Conservation (phyloP, 2,329 filamentous ascomycete species). For the Xylaria polymorpha region DNA sequence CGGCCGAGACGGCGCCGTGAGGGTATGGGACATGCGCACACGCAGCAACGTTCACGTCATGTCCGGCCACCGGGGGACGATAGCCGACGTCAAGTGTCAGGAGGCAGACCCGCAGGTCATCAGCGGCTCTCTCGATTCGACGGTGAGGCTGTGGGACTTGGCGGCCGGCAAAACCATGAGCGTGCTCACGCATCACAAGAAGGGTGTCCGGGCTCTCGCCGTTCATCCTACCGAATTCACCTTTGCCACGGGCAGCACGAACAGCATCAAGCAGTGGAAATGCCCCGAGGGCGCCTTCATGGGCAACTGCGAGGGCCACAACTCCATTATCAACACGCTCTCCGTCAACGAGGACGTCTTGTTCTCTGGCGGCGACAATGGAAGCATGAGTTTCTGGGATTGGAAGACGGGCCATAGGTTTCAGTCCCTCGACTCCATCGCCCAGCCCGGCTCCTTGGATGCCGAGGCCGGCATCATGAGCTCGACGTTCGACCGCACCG, state of each 20-base stretch:
- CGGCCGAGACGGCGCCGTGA: constrained; percentile 90
- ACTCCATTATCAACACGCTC: constrained; percentile 94
- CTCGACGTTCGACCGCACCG: constrained; percentile 90
- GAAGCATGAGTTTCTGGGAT: constrained; percentile 97
- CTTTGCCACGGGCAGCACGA: constrained; percentile 90
- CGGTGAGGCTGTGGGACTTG: constrained; percentile 92
- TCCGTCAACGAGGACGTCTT: constrained; percentile 93
- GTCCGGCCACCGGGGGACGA: constrained; percentile 88
- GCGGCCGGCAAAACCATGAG: constrained; percentile 97
- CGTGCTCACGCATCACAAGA: constrained; percentile 97
- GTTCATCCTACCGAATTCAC: constrained; percentile 94
- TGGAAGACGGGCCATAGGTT: constrained; percentile 97
- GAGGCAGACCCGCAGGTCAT: constrained; percentile 97
- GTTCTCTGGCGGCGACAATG: constrained; percentile 95
- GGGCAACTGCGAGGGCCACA: constrained; percentile 98
- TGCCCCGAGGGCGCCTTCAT: constrained; percentile 98
- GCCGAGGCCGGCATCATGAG: constrained; percentile 96
- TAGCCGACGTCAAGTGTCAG: constrained; percentile 90
- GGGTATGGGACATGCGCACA: constrained; percentile 99
- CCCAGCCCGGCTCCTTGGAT: constrained; percentile 92
- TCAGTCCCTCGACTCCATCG: constrained; percentile 88
- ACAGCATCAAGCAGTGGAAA: constrained; percentile 99
- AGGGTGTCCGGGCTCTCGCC: constrained; percentile 87
- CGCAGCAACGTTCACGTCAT: constrained; percentile 95
- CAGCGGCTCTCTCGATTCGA: constrained; percentile 89